Conservation (phyloP, 1,284 basidiomycete species). For the Schizopora paradoxa region DNA sequence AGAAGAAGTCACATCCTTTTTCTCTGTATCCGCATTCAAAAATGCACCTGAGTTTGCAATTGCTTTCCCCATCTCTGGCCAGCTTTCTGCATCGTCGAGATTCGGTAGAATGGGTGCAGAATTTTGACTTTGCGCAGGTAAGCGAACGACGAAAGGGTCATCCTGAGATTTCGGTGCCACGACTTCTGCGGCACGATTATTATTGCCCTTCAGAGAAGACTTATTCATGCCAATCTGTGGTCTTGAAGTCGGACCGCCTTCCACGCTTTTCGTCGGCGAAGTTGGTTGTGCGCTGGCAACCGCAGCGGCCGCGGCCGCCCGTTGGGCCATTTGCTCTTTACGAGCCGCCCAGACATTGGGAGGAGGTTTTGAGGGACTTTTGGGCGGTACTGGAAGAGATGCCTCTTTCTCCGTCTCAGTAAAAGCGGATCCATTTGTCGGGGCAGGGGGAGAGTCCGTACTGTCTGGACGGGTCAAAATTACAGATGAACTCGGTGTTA, state of each 20-base stretch:
- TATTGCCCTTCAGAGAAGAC: neutral
- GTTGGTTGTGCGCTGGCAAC: conserved; percentile 16
- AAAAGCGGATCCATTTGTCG: conserved; percentile 11
- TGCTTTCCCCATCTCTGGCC: conserved; percentile 45
- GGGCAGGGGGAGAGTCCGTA: conserved; percentile 17
- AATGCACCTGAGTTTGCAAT: conserved; percentile 18
- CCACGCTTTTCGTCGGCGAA: neutral
- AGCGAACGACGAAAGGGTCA: conserved; percentile 44
- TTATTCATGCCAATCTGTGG: neutral
- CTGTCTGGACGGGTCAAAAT: conserved; percentile 5
- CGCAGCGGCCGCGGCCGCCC: conserved; percentile 1
- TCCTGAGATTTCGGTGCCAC: conserved; percentile 18
- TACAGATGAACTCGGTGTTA: conserved; percentile 10
- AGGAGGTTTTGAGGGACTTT: conserved; percentile 25
- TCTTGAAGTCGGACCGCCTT: neutral
- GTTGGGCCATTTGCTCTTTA: conserved; percentile 41
- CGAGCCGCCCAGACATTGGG: conserved; percentile 48
- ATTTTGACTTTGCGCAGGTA: conserved; percentile 27
- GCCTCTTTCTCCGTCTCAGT: neutral
- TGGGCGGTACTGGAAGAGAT: conserved; percentile 4
- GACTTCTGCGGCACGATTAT: conserved; percentile 8
- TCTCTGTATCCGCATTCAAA: conserved; percentile 22
- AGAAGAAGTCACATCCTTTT: too few species aligned
- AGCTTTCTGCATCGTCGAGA: conserved; percentile 36
- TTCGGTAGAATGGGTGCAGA: conserved; percentile 20